These are phyloP conservation scores for Pseudocercospora cruenta DNA, from an alignment of 2,329 filamentous ascomycete species.

Conservation along the genomic window DNA sequence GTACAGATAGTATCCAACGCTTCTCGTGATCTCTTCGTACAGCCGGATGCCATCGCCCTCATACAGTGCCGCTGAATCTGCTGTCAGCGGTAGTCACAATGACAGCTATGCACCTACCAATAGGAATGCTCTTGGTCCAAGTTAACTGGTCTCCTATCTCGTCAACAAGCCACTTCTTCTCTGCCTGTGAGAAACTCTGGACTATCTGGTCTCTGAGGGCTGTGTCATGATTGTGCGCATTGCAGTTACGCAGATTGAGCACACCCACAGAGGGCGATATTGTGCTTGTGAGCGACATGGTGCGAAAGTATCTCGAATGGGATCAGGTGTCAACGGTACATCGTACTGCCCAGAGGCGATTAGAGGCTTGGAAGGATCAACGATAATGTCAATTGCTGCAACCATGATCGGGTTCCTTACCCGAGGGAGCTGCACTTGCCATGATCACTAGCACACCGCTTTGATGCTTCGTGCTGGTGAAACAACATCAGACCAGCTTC, in stretches of 20 bases:
- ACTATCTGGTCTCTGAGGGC: not conserved
- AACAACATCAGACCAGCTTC: no score
- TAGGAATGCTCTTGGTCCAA: not conserved
- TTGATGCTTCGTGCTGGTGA: no score
- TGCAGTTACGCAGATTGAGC: not conserved
- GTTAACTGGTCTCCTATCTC: not conserved
- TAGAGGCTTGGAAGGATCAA: no score
- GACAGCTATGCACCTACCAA: not conserved
- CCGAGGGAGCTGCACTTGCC: no score
- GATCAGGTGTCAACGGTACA: not conserved
- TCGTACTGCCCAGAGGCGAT: no score
- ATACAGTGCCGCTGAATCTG: not conserved
- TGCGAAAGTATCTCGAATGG: not conserved
- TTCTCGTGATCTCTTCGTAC: not conserved
- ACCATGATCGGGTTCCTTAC: no score
- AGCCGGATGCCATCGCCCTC: not conserved
- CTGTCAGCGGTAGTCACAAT: not conserved
- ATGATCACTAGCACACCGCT: no score
- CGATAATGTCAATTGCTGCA: no score
- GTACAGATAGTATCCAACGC: not conserved
- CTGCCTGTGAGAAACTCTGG: not conserved
- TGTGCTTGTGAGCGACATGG: not conserved
- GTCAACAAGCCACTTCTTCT: not conserved
- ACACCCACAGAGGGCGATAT: not conserved
- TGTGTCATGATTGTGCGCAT: not conserved